Evolutionary conservation across 768 basidiomycete genomes (phyloP).

Genomic region (Albatrellus ellisii): DNA sequence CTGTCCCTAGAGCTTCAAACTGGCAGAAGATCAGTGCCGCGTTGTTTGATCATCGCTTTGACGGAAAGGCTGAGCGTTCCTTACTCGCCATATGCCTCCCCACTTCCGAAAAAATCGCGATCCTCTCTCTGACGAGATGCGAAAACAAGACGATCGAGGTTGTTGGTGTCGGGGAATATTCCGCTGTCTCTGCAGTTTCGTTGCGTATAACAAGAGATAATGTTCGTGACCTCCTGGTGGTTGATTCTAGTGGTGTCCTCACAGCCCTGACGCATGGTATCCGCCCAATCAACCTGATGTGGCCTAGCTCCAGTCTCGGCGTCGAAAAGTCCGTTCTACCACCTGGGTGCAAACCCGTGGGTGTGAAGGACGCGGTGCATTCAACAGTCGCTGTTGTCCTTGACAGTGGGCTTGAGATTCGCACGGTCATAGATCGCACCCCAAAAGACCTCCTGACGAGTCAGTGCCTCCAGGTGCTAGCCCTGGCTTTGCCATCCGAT

Average conservation of each 20-base stretch:
- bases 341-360: conserved; percentile 26
- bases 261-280: conserved; percentile 51
- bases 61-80: conserved; percentile 37
- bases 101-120: conserved; percentile 26
- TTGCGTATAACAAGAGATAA: conserved; percentile 48
- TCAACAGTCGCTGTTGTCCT: conserved; percentile 43
- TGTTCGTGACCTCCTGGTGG: conserved; percentile 56
- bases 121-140: conserved; percentile 36
- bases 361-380: conserved; percentile 33
- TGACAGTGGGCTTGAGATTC: conserved; percentile 32
- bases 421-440: conserved; percentile 39
- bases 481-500: conserved; percentile 44
- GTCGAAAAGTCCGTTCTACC: no score
- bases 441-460: conserved; percentile 42
- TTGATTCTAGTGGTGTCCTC: conserved; percentile 43
- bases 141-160: conserved; percentile 31
- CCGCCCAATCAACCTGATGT: conserved; percentile 13
- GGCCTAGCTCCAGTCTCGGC: no score
- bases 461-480: conserved; percentile 48
- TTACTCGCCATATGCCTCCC: conserved; percentile 46
- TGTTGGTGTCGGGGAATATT: conserved; percentile 22
- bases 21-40: conserved; percentile 41
- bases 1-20: conserved; percentile 8
- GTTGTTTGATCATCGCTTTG: conserved; percentile 53
- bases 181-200: conserved; percentile 40